Evolutionary conservation across 768 basidiomycete genomes (phyloP).

Genomic region (Lactifluus subvellereus): DNA sequence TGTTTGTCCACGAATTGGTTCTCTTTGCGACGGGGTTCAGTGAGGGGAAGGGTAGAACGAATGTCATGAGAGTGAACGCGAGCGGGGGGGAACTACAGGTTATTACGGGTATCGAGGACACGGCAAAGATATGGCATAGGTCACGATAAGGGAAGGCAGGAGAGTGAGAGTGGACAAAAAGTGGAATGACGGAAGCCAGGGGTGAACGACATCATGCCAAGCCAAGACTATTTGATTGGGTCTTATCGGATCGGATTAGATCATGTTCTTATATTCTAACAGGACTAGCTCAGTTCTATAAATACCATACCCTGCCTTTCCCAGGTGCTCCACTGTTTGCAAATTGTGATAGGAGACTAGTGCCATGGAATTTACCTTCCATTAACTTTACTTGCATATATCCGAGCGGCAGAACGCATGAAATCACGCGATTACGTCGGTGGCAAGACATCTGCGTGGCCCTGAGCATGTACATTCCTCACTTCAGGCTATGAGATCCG

Average conservation of each 20-base stretch:
- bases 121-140: constrained; percentile 10
- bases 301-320: too few relatives aligned
- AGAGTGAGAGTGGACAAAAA: neutral
- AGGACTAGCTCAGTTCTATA: too few relatives aligned
- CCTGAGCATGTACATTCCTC: constrained; percentile 31
- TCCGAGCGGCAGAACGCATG: neutral
- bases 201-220: too few relatives aligned
- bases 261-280: too few relatives aligned
- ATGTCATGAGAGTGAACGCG: constrained; percentile 7
- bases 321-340: too few relatives aligned
- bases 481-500: constrained; percentile 52
- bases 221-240: too few relatives aligned
- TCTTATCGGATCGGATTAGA: too few relatives aligned
- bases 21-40: constrained; percentile 38
- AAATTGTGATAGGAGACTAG: too few relatives aligned
- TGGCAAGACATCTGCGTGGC: neutral
- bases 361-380: neutral
- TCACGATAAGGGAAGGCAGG: neutral
- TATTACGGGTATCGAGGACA: neutral
- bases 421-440: neutral
- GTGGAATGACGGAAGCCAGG: neutral
- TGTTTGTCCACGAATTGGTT: constrained; percentile 52
- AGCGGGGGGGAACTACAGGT: neutral
- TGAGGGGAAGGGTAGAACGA: constrained; percentile 4
- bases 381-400: neutral